Evolutionary conservation across 345 rosid species (phyloP), one percentile per base, ranked within the genome.

Genomic region (Geranium brycei): DNA sequence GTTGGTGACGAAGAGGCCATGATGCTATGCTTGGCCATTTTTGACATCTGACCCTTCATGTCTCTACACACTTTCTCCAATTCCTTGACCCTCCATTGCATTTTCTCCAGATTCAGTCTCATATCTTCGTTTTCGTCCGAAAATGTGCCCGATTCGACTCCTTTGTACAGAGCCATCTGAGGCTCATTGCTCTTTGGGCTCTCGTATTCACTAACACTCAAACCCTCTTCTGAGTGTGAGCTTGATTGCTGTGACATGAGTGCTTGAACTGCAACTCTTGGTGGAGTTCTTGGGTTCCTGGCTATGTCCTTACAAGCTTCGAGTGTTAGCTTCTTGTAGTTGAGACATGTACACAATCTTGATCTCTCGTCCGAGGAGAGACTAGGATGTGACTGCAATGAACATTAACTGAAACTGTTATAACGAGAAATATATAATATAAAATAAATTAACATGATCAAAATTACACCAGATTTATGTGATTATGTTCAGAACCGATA

Each of bases 201-300:
- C 18, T 57, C 59, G 4, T 13, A 53, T 8, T 57, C 18, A 57
- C 16, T 13, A 31, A 4, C 51, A 11, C 17, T 13, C 7, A 18
- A 57, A 38, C 31, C 13, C 51, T 60, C 83, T 47, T 47, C 62
- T 12, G 58, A 57, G 0, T 73, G 65, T 4, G 66, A 17, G 19
- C 15, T 66, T 64, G 75, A 69, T 19, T 65, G 70, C 73, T 87
- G 91, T 7, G 86, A 82, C 67, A 68, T 80, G 57, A 89, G 89
- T 66, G 96, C 93, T 66, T 85, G 72, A 35, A 89, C 76, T 14
- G 96, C 72, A 17, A 81, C 59, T 59, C 70, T 77, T 58, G 96
- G 96, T n/a, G 96, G 87, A 69, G 87, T 85, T 72, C 81, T 87
- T 0, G 91, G 96, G 59, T 85, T 89, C 77, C 82, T 89, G 1